Conservation (phyloP, 495 filamentous ascomycete genomes). For the Tetracladium setigerum region DNA sequence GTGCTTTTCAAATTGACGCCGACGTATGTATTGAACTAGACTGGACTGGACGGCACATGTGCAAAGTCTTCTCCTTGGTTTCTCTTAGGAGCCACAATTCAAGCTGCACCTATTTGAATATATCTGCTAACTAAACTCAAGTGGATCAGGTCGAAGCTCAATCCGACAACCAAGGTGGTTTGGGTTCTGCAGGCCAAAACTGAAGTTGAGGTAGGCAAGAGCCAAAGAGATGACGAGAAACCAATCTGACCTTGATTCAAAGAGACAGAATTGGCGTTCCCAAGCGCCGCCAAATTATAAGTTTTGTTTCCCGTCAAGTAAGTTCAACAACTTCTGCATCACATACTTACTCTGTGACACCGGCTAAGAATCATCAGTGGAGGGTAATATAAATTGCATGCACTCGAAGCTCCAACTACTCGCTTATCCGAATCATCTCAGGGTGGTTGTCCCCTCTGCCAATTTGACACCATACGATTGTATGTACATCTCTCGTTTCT, state of each 20-base stretch:
- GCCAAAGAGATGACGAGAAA: not conserved
- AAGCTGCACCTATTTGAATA: too few relatives aligned
- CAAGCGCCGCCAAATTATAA: constrained; percentile 36
- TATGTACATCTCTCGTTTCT: not conserved
- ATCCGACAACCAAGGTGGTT: constrained; percentile 48
- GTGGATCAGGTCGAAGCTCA: constrained; percentile 60
- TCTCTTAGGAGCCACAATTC: too few relatives aligned
- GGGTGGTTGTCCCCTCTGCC: constrained; percentile 72
- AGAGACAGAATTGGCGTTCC: constrained; percentile 16
- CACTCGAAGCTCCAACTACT: constrained; percentile 86
- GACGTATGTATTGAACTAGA: constrained; percentile 18
- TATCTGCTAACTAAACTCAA: too few relatives aligned
- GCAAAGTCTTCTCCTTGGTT: too few relatives aligned
- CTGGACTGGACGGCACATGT: too few relatives aligned
- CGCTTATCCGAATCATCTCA: constrained; percentile 58
- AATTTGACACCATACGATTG: constrained; percentile 70
- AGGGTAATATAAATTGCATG: constrained; percentile 61
- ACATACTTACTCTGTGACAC: too few relatives aligned
- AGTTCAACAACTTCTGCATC: constrained; percentile 27
- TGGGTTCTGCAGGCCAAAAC: constrained; percentile 63
- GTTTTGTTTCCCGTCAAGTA: constrained; percentile 66
- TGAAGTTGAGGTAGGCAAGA: constrained; percentile 22
- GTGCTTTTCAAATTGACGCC: constrained; percentile 80
- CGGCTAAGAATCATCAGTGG: constrained; percentile 31
- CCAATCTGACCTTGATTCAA: constrained; percentile 2